Evolutionary conservation across 108 stramenopile genomes (phyloP).

Genomic region (Discostella stelligeroides): DNA sequence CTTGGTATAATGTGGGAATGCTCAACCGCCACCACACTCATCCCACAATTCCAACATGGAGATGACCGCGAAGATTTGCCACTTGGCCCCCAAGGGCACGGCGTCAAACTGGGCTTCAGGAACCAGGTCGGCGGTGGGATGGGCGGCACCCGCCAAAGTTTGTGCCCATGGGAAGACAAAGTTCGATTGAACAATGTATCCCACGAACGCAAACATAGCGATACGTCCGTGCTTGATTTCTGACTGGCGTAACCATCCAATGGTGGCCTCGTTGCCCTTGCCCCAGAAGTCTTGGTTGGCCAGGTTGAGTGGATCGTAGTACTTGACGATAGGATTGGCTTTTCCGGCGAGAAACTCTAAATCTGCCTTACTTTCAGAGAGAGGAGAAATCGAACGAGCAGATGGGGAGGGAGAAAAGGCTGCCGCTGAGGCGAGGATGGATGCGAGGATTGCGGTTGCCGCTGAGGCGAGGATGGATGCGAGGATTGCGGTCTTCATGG

Average conservation of each 20-base stretch:
- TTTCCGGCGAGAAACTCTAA: conserved; percentile 66
- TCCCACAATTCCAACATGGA: conserved; percentile 65
- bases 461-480: conserved; percentile 50
- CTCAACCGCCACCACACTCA: conserved; percentile 61
- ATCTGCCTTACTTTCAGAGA: conserved; percentile 65
- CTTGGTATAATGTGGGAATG: conserved; percentile 63
- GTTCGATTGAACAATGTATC: conserved; percentile 62
- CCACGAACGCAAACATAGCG: conserved; percentile 80
- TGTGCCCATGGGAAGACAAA: conserved; percentile 67
- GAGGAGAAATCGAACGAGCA: background rate
- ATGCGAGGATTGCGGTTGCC: conserved; percentile 35
- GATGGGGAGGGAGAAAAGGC: conserved; percentile 56
- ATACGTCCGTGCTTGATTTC: conserved; percentile 82
- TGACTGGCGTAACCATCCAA: conserved; percentile 57
- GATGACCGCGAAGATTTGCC: conserved; percentile 66
- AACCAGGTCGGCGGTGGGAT: conserved; percentile 50
- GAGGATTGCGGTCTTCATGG: conserved; percentile 55
- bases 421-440: conserved; percentile 50
- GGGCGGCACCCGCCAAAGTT: conserved; percentile 56
- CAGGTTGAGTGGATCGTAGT: conserved; percentile 51
- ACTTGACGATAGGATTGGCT: conserved; percentile 64
- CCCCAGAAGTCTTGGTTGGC: conserved; percentile 61
- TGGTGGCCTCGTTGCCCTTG: conserved; percentile 57
- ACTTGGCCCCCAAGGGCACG: conserved; percentile 61
- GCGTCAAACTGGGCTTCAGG: conserved; percentile 78